Evolutionary conservation across 371 early-diverging fungal species (phyloP).

Genomic region (Capillidium heterosporum): DNA sequence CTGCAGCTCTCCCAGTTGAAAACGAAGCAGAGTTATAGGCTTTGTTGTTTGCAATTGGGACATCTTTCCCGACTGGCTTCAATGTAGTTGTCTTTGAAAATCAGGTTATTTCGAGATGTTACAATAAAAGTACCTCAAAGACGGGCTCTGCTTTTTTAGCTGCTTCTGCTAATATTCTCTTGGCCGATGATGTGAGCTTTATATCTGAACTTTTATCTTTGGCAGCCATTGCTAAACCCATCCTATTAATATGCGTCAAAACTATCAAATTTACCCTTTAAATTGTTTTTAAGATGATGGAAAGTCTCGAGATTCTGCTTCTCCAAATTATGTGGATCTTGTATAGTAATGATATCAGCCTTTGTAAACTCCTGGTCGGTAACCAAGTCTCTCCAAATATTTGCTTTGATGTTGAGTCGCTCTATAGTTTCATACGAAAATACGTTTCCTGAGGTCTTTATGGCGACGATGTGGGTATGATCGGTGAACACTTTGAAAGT

Average conservation of each 20-base stretch:
- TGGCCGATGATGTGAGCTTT: background rate
- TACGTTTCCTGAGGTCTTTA: conserved; percentile 73
- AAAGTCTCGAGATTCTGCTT: conserved; percentile 51
- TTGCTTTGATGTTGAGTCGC: conserved; percentile 63
- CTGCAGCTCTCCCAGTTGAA: conserved; percentile 61
- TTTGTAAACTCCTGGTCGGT: conserved; percentile 71
- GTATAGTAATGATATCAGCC: conserved; percentile 72
- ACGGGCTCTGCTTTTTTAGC: background rate
- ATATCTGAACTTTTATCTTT: conserved; percentile 1
- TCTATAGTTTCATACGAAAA: conserved; percentile 77
- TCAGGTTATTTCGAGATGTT: conserved; percentile 30
- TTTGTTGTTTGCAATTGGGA: conserved; percentile 10
- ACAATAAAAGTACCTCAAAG: conserved; percentile 16
- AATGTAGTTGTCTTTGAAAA: conserved; percentile 18
- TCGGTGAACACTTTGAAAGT: conserved; percentile 74
- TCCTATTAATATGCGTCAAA: background rate
- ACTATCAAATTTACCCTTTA: conserved; percentile 17
- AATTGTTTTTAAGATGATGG: conserved; percentile 46
- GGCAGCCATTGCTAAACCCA: background rate
- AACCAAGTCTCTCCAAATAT: conserved; percentile 71
- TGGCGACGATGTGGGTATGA: conserved; percentile 78
- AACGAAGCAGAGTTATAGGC: conserved; percentile 66
- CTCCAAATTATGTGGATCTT: conserved; percentile 68
- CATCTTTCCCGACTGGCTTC: conserved; percentile 12
- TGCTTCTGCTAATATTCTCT: background rate